Evolutionary conservation across 306 rosid genomes (phyloP).

Genomic region (Vachellia collinsii): DNA sequence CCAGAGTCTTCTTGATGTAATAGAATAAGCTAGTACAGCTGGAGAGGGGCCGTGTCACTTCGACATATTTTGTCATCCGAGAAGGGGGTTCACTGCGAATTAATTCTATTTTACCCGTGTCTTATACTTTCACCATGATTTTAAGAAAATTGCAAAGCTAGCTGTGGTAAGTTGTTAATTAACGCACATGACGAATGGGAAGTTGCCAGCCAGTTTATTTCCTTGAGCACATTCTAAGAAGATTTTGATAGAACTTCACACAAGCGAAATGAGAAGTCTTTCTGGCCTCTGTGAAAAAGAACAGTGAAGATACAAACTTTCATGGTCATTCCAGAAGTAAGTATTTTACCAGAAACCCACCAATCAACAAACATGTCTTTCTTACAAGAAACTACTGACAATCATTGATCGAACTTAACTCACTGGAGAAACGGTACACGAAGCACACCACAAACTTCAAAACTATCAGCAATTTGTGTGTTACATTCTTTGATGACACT

Average conservation of each 20-base stretch:
- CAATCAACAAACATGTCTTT: not conserved
- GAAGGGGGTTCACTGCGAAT: not conserved
- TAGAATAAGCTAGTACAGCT: not conserved
- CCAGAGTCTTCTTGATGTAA: not conserved
- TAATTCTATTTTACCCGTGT: not conserved
- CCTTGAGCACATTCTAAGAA: not conserved
- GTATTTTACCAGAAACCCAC: not conserved
- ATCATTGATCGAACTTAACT: not conserved
- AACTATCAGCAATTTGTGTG: no score
- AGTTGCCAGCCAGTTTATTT: not conserved
- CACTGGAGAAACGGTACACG: not conserved
- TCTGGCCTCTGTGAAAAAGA: not conserved
- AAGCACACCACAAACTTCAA: no score
- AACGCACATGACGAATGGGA: slow-evolving; percentile 17
- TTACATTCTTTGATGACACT: no score
- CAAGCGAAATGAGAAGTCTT: not conserved
- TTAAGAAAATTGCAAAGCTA: not conserved
- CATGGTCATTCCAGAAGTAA: not conserved
- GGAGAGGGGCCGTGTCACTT: not conserved
- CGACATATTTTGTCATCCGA: not conserved
- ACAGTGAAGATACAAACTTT: not conserved
- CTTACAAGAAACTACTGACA: not conserved
- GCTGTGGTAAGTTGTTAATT: slow-evolving; percentile 24
- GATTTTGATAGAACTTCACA: not conserved
- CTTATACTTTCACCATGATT: not conserved